Evolutionary conservation across 176 grass and related monocot species (phyloP).

Genomic region (Rhipidocladum racemiflorum): DNA sequence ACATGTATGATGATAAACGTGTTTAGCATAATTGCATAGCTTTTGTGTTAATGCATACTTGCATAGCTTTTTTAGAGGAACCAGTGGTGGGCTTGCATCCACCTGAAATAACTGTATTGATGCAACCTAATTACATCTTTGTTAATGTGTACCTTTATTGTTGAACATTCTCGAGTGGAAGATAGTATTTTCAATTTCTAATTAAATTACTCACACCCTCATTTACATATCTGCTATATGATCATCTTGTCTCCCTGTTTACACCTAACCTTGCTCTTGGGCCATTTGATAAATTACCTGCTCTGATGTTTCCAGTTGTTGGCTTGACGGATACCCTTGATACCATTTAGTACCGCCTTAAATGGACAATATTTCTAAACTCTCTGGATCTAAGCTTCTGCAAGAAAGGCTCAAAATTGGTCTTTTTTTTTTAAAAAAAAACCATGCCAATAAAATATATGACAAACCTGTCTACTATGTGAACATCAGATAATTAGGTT

Average conservation of each 20-base stretch:
- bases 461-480: neutral
- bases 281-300: neutral
- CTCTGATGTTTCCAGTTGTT: neutral
- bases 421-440: neutral
- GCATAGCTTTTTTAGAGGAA: neutral
- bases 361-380: neutral
- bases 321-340: neutral
- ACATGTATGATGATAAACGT: constrained; percentile 17
- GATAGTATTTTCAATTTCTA: neutral
- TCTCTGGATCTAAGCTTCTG: neutral
- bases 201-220: neutral
- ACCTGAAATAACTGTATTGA: neutral
- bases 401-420: neutral
- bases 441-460: neutral
- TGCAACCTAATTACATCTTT: neutral
- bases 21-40: no score
- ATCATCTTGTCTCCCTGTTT: neutral
- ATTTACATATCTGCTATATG: neutral
- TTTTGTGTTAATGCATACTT: neutral
- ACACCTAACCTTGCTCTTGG: neutral
- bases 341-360: neutral
- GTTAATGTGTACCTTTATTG: neutral
- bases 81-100: neutral
- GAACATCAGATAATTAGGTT: neutral
- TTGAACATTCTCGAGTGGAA: neutral